Evolutionary conservation across 2,329 filamentous ascomycete species (phyloP).

Genomic region (Sporothrix protearum): DNA sequence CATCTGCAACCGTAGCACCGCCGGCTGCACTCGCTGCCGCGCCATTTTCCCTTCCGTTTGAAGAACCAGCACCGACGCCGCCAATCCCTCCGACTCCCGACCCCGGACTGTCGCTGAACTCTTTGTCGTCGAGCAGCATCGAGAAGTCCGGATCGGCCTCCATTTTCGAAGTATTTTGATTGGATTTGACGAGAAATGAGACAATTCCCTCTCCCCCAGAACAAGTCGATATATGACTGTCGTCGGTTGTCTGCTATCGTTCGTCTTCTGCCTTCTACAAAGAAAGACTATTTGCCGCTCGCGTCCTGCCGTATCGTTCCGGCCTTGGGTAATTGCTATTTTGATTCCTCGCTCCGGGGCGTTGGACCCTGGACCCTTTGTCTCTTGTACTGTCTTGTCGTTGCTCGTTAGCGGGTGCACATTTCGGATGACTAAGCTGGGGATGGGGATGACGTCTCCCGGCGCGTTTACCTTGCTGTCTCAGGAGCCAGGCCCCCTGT

Average conservation of each 20-base stretch:
- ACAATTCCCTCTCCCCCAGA: not conserved
- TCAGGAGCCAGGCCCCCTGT: not conserved
- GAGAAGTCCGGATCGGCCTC: not conserved
- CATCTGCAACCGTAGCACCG: not conserved
- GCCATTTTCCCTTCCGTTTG: not conserved
- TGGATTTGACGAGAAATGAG: not conserved
- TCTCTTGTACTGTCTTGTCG: not conserved
- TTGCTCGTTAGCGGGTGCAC: not conserved
- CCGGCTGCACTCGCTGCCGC: not conserved
- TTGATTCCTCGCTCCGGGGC: not conserved
- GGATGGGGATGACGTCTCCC: not conserved
- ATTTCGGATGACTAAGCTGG: not conserved
- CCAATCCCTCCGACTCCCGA: no score
- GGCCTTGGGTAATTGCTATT: not conserved
- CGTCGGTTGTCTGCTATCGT: not conserved
- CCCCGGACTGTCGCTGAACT: not conserved
- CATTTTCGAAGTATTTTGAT: not conserved
- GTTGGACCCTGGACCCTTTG: no score
- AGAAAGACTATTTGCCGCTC: not conserved
- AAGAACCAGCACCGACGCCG: not conserved
- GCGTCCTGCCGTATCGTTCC: not conserved
- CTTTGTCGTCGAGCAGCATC: conserved; percentile 5
- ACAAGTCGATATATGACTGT: not conserved
- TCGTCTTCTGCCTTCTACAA: no score
- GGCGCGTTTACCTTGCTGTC: not conserved